A percentile compares a stretch with the other conserved stretches of the same genome.
These are phyloP conservation scores for Liquidambar formosana DNA, from an alignment of 164 flowering plant genomes.

Conservation along the genomic window DNA sequence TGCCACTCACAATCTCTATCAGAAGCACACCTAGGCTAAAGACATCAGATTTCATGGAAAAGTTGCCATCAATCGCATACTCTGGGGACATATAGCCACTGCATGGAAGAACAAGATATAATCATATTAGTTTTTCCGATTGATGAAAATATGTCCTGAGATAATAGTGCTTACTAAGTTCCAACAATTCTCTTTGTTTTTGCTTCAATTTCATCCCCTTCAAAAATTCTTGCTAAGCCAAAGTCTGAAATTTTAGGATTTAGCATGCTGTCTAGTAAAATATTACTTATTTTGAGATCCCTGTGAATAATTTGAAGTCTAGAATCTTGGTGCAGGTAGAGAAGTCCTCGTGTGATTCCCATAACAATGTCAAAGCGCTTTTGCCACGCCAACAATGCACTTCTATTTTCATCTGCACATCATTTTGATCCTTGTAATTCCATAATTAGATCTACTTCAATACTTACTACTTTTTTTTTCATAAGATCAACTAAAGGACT, in stretches of 20 bases:
- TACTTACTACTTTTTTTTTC: no score
- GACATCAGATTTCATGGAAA: slow-evolving; percentile 24
- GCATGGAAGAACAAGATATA: not conserved
- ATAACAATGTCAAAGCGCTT: slow-evolving; percentile 12
- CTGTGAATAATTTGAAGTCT: slow-evolving; percentile 23
- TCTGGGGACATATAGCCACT: slow-evolving; percentile 30
- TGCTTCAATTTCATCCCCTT: slow-evolving; percentile 9
- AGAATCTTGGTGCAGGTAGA: slow-evolving; percentile 26
- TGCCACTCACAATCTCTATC: slow-evolving; percentile 20
- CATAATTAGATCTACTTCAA: no score
- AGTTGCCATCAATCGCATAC: slow-evolving; percentile 24
- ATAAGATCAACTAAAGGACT: no score
- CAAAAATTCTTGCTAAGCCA: slow-evolving; percentile 27
- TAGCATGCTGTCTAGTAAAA: slow-evolving; percentile 18
- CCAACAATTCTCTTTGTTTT: slow-evolving; percentile 18
- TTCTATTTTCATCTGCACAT: slow-evolving; percentile 14
- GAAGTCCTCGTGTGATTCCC: slow-evolving; percentile 28
- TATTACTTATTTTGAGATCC: slow-evolving; percentile 25
- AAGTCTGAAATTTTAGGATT: slow-evolving; percentile 27
- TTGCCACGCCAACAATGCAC: slow-evolving; percentile 14
- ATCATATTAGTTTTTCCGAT: no score
- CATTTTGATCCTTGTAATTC: no score
- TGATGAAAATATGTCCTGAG: no score
- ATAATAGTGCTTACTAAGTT: slow-evolving; percentile 10
- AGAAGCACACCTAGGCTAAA: slow-evolving; percentile 20